A percentile compares a stretch with the other conserved stretches of the same genome.
Evolutionary conservation across 345 rosid genomes (phyloP).

Genomic region (Eutrema heterophyllum): DNA sequence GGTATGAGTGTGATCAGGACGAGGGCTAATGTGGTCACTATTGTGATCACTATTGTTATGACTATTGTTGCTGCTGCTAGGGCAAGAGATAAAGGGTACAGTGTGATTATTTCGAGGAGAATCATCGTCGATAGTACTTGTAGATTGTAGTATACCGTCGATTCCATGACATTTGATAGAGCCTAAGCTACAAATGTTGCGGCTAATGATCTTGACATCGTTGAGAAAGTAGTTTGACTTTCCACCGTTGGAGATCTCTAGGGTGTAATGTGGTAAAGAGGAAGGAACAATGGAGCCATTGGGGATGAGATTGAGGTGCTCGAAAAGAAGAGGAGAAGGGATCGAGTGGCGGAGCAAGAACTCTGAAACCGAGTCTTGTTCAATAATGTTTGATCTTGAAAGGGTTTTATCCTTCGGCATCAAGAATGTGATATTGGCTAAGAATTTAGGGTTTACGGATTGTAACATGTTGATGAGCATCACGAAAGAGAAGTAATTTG

Average conservation of each 20-base stretch:
- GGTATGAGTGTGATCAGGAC: background rate
- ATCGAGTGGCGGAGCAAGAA: constrained; percentile 75
- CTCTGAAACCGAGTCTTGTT: constrained; percentile 29
- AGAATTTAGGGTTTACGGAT: constrained; percentile 7
- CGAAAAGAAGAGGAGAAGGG: constrained; percentile 63
- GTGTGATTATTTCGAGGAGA: constrained; percentile 20
- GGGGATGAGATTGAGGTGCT: constrained; percentile 55
- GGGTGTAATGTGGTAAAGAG: constrained; percentile 41
- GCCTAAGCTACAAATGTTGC: constrained; percentile 52
- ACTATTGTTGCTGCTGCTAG: constrained; percentile 26
- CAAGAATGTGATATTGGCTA: constrained; percentile 57
- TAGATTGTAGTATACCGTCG: constrained; percentile 41
- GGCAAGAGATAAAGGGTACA: constrained; percentile 29
- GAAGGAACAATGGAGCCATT: constrained; percentile 56
- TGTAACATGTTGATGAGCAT: constrained; percentile 67
- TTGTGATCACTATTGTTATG: background rate
- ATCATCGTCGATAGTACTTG: background rate
- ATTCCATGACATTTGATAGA: constrained; percentile 82
- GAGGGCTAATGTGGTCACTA: background rate
- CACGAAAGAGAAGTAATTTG: constrained; percentile 64
- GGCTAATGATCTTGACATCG: constrained; percentile 54
- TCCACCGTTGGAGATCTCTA: constrained; percentile 49
- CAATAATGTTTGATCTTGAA: constrained; percentile 31
- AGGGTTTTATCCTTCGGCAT: constrained; percentile 65
- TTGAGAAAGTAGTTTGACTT: constrained; percentile 47